Base-by-base conservation (phyloP, 768 basidiomycete genomes). In the Lentinula guzmanii region DNA sequence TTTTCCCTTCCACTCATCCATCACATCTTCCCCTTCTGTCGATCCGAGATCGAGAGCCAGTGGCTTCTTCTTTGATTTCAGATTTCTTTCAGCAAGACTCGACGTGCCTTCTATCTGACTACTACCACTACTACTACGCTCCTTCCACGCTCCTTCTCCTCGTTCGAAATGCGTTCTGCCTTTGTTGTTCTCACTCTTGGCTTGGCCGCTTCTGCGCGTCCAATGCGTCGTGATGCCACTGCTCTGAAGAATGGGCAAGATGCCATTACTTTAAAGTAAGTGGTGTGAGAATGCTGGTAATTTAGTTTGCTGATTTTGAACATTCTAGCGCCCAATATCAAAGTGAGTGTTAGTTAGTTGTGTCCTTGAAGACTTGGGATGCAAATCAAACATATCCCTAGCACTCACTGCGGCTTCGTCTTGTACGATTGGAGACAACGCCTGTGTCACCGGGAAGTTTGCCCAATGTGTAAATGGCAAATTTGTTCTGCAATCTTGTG, bases 401-500 rank as follows among this genome's bases (percentile, higher is more conserved):
- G 70, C 68, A 6, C 70, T 77, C 53, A 72, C 65, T 16, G 61
- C 72, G 52, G 61, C 67, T 42, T 73, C 73, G 10, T 66, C 77
- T 11, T 76, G 79, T 61, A 74, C 73, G 42, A 68, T 65, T 7
- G 72, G 77, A 15, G 70, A 79, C 52, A 66, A 77, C 42, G 82
- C 84, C 7, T 88, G 86, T 65, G 69, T 85, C 9, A 69, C 74
- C 63, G 67, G 70, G 41, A 63, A 76, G 37, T 82, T 87, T 61
- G 85, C 85, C 1, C 83, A 83, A 62, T 87, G 86, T 66, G 82
- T 81, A 15, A 71, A 69, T 34, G 83, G 82, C 58, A 75, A 74
- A 60, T 78, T 79, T 59, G 71, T 76, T 35, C 48, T 72, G 51
- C 69, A 73, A 51, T 65, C 68, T 28, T 79, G 78, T 58, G 74